Percentiles rank a stretch among this genome's conserved stretches.
phyloP scores from a whole-genome alignment of 495 filamentous ascomycete genomes.

The Jackrogersella minutella region DNA sequence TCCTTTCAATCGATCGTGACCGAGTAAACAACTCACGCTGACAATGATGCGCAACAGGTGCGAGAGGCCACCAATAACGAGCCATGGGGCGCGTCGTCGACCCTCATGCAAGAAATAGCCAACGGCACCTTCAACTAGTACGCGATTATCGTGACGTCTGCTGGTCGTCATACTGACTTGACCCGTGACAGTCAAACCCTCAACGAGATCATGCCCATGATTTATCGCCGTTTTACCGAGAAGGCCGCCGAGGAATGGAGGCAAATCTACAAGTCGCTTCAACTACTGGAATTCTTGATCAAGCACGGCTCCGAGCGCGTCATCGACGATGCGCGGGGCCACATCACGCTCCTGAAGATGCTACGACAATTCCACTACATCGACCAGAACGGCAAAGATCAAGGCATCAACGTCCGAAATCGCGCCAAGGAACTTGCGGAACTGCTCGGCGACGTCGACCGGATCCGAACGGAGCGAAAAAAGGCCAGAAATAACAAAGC shows the following conservation, averaged over 20 bases:
- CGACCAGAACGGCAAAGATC: constrained; percentile 95
- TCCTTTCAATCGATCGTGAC: background rate
- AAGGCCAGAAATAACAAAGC: constrained; percentile 88
- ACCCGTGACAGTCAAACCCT: constrained; percentile 76
- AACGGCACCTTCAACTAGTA: constrained; percentile 98
- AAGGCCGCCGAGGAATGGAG: constrained; percentile 98
- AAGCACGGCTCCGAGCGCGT: constrained; percentile 98
- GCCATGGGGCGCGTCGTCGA: constrained; percentile 93
- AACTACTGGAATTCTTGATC: constrained; percentile 95
- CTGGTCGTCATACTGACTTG: constrained; percentile 2
- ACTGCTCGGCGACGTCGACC: constrained; percentile 90
- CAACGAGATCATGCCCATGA: constrained; percentile 99
- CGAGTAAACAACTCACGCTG: constrained; percentile 3
- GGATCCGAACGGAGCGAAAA: constrained; percentile 91
- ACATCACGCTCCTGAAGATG: constrained; percentile 96
- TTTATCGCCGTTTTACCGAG: constrained; percentile 98
- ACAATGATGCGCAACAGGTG: constrained; percentile 61
- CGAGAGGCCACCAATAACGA: constrained; percentile 98
- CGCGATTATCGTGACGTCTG: constrained; percentile 42
- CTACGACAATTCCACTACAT: constrained; percentile 98
- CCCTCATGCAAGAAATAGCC: constrained; percentile 92
- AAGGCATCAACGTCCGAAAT: constrained; percentile 97
- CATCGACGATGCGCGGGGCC: constrained; percentile 95
- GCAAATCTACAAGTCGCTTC: constrained; percentile 97
- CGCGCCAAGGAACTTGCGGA: constrained; percentile 95